phyloP scores from a whole-genome alignment of 139 green algal species.

The Chlorella sorokiniana region DNA sequence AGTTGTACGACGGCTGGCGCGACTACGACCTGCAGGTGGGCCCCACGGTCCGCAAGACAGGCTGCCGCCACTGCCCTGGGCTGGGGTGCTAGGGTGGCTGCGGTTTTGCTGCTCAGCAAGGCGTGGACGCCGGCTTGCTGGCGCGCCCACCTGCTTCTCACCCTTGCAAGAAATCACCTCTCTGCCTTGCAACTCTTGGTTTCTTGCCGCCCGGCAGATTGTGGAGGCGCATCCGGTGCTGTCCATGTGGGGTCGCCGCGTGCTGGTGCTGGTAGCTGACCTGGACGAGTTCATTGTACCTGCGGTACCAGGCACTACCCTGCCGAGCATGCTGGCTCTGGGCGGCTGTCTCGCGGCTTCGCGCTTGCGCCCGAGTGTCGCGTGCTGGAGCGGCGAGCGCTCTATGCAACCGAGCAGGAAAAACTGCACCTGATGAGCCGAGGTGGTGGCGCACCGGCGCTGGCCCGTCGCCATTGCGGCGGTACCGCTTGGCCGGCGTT shows the following conservation, averaged over 20 bases:
- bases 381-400: no score
- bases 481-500: no score
- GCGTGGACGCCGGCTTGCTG: neutral
- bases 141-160: neutral
- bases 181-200: neutral
- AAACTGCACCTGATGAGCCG: no score
- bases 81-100: no score
- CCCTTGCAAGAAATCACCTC: neutral
- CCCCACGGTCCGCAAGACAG: no score
- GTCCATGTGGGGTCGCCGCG: neutral
- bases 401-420: no score
- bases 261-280: neutral
- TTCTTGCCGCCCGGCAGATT: neutral
- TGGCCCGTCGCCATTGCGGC: no score
- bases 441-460: no score
- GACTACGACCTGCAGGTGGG: neutral
- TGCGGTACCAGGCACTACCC: neutral
- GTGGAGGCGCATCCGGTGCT: neutral
- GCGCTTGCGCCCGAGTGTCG: no score
- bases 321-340: neutral
- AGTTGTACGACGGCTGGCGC: neutral
- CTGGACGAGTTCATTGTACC: neutral
- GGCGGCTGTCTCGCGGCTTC: neutral
- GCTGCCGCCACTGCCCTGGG: no score
- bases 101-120: neutral